Base-by-base conservation (phyloP, 2,329 filamentous ascomycete genomes). In the Aureobasidium leucospermi region DNA sequence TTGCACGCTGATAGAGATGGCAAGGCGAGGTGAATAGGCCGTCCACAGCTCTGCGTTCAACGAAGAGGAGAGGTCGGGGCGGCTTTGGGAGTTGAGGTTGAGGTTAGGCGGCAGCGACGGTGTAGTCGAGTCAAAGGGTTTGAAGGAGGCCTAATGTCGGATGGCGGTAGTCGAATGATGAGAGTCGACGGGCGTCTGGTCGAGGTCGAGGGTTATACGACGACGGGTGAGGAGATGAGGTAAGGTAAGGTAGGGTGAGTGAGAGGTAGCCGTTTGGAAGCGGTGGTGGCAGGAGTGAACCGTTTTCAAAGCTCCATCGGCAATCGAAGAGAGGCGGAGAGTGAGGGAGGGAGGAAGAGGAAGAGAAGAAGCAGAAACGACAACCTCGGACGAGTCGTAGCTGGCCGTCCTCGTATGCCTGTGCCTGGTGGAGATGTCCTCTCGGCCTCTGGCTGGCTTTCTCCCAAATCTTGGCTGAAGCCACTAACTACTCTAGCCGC, bases 61-160 rank as follows among this genome's bases (percentile, higher is more conserved):
- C 73, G 72, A 73, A 71, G 73, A 73, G 69, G 69, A 71, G 69
- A 70, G 68, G 65, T 67, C 67, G 68, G 70, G 68, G 41, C 45
- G 46, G 45, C 47, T 36, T 28, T 36, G 70, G 68, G 69, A 67
- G 65, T 66, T 66, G 69, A 70, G 68, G 41, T 34, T 10, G 38
- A 36, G 38, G 36, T 34, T 16, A 45, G 57, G 32, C 47, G 36
- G 57, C 39, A 51, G 32, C 57, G 43, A 49, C 46, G 45, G 28
- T 4, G 34, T 19, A 28, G 47, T 31, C 31, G 36, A 45, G 31
- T 38, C 31, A 16, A 51, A 43, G 41, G 10, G n/a, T 45, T 58
- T 41, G 43, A 34, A 23, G 55, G 32, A 9, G 55, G 34, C 51
- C 43, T 53, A 58, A 64, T 61, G 58, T 67, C 61, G 31, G 36